Base-by-base conservation (phyloP, 805 yeast species). In the Wickerhamomyces tratensis region DNA sequence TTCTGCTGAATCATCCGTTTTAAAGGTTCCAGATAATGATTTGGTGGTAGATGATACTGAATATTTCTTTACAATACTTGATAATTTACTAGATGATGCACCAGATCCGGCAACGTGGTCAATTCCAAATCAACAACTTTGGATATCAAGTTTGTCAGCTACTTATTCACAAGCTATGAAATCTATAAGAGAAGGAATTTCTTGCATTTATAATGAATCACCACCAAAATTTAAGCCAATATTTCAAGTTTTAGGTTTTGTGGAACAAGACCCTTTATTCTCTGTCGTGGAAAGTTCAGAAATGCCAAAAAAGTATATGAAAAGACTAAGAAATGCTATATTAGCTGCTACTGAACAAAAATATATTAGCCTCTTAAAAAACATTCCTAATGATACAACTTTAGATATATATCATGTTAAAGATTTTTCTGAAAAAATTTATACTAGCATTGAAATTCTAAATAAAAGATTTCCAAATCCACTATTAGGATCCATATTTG, bases 401-500 rank as follows among this genome's bases (percentile, higher is more conserved):
- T 56, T 82, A 7, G 74, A 68, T 35, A 61, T 80, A 3, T 52
- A 68, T 26, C 82, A 82, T 58, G 67, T 83, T 3, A 67, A 75
- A 38, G 71, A 76, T 37, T 65, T 81, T 5, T 76, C 81, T 0
- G 79, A 78, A 39, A 53, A 57, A 35, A 69, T 85, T 20, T 67
- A 78, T 8, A 59, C 61, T 4, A 69, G 69, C 31, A 73, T 81
- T 14, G 64, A 71, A 43, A 51, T 53, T 15, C 56, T 82, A 27
- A 85, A 80, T 48, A 80, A 76, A 46, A 61, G 77, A 46, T 85
- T 79, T 52, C 74, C 73, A 34, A 64, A 62, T 36, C 82, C 86
- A 0, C 59, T 85, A n/a, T 59, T 84, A 37, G 87, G 78, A 20
- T 66, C 66, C 44, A 57, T 84, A 5, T 59, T 69, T 38, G 72